Evolutionary conservation across 345 rosid genomes (phyloP).

Genomic region (Lumnitzera littorea): DNA sequence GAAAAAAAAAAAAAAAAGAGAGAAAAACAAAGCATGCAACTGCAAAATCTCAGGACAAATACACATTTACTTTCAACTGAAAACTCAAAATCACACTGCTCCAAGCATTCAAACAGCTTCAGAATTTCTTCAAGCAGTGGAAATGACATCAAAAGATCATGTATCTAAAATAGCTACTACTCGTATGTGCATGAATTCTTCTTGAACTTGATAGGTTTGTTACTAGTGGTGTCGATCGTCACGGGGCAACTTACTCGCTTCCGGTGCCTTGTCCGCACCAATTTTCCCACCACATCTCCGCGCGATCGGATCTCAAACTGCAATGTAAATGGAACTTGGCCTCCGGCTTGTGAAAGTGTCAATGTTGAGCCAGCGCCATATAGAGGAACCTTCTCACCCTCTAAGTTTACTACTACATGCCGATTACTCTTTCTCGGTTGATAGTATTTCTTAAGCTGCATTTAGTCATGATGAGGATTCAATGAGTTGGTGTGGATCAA

Average conservation of each 20-base stretch:
- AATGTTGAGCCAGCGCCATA: constrained; percentile 75
- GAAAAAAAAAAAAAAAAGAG: too few species aligned
- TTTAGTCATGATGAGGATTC: neutral
- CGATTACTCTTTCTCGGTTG: constrained; percentile 63
- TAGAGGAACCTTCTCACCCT: constrained; percentile 62
- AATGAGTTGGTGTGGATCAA: neutral
- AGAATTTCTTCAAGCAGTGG: too few species aligned
- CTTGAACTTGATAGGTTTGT: constrained; percentile 52
- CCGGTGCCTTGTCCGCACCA: constrained; percentile 58
- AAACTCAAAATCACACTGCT: neutral
- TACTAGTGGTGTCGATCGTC: constrained; percentile 41
- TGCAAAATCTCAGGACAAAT: too few species aligned
- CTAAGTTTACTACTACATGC: constrained; percentile 42
- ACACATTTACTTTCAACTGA: neutral
- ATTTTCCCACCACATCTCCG: constrained; percentile 75
- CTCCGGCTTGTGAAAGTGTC: constrained; percentile 32
- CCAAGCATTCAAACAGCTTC: neutral
- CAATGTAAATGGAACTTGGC: constrained; percentile 38
- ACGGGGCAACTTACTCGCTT: constrained; percentile 51
- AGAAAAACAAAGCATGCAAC: too few species aligned
- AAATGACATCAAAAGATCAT: too few species aligned
- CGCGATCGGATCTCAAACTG: constrained; percentile 48
- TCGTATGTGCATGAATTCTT: constrained; percentile 32
- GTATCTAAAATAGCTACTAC: neutral
- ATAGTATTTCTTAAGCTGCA: constrained; percentile 68